Percentiles rank a stretch among this genome's conserved stretches.
Conservation (phyloP, 2,329 filamentous ascomycete genomes). For the Tothia fuscella region DNA sequence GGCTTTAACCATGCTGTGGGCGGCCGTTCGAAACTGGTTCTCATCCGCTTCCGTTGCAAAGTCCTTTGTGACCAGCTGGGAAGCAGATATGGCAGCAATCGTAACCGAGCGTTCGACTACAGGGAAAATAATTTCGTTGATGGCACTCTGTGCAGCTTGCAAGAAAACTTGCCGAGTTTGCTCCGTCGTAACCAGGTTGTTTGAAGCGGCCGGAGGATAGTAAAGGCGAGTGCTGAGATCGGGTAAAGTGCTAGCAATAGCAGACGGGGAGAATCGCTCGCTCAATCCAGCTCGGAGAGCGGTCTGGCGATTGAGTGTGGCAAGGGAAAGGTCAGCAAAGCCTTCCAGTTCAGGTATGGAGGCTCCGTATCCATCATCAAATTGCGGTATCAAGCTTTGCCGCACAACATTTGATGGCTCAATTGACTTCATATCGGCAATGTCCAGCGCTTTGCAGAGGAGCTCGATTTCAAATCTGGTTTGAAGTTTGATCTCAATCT, state of each 20-base stretch:
- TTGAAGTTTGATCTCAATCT: constrained; percentile 86
- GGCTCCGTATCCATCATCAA: constrained; percentile 43
- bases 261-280: constrained; percentile 63
- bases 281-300: constrained; percentile 37
- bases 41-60: constrained; percentile 90
- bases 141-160: constrained; percentile 73
- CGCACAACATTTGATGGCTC: constrained; percentile 79
- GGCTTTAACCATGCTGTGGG: constrained; percentile 88
- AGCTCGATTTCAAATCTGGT: constrained; percentile 99
- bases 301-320: constrained; percentile 52
- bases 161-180: constrained; percentile 65
- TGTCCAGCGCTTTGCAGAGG: constrained; percentile 76
- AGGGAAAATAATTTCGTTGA: constrained; percentile 92
- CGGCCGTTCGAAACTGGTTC: constrained; percentile 71
- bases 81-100: constrained; percentile 92
- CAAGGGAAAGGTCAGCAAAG: constrained; percentile 64
- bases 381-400: constrained; percentile 56
- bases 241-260: constrained; percentile 68
- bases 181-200: constrained; percentile 60
- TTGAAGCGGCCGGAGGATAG: constrained; percentile 60
- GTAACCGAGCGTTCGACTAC: constrained; percentile 96
- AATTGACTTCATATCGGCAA: constrained; percentile 78
- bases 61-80: constrained; percentile 91
- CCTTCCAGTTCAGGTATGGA: constrained; percentile 58
- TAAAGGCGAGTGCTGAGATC: constrained; percentile 69